Conservation (phyloP, 257 asterid genomes). For the Nicotiana otophora region DNA sequence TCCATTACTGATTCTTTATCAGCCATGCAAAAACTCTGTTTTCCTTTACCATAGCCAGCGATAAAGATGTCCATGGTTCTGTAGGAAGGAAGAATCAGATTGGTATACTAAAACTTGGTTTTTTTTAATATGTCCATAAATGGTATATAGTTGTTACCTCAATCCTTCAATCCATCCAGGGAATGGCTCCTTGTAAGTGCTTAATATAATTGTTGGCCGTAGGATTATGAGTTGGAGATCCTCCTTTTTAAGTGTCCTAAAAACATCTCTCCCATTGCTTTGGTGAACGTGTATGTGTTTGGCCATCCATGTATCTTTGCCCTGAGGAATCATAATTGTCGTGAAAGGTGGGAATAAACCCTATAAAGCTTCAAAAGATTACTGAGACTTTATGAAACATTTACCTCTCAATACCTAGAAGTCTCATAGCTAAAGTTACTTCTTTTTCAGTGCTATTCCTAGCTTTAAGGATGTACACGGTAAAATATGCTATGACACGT, state of each 20-base stretch:
- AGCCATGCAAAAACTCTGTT: neutral
- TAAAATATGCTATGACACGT: no score
- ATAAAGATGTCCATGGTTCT: neutral
- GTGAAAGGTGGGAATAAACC: neutral
- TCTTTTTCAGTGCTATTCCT: no score
- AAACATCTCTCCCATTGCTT: neutral
- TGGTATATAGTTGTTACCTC: neutral
- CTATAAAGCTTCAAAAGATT: no score
- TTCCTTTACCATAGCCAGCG: neutral
- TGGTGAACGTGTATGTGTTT: neutral
- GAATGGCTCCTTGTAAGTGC: conserved; percentile 6
- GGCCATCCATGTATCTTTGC: neutral
- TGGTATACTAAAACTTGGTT: neutral
- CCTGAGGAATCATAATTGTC: neutral
- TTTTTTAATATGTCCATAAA: neutral
- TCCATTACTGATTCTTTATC: neutral
- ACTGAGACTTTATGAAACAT: no score
- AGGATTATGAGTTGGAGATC: neutral
- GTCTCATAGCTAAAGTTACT: no score
- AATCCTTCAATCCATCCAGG: neutral
- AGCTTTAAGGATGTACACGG: no score
- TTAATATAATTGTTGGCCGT: neutral
- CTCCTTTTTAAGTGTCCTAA: neutral
- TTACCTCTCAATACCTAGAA: no score
- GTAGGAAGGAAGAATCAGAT: neutral